Evolutionary conservation across 768 basidiomycete genomes (phyloP), one percentile per base, ranked within the genome.

Genomic region (Sporobolomyces roseus): DNA sequence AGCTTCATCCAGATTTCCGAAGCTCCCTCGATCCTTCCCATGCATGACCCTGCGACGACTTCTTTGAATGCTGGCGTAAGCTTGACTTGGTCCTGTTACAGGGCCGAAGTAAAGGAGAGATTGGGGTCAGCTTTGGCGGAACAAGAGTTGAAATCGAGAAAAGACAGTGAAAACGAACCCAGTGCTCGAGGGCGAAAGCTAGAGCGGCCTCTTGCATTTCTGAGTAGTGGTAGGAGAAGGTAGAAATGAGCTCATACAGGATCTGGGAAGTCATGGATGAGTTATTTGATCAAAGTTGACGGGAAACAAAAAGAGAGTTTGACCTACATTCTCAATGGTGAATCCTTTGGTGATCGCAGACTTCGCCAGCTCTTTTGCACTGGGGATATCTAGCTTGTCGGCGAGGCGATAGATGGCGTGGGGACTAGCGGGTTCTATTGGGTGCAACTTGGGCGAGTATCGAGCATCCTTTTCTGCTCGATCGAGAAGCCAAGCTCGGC

Each of bases 201-300:
- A 55, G 30, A 7, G 63, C 53, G 3, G 53, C 53, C 3, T 46
- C n/a, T 25, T 55, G 63, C 3, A 64, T 49, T 52, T 64, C 63
- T 8, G 32, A 19, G 53, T 48, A 36, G 10, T 56, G 43, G 35
- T 36, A 55, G 23, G 23, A 21, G 53, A 56, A 49, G 4, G 53
- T 48, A n/a, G 63, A 64, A 29, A 46, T 25, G 63, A 64, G 63
- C 53, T 64, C 63, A 35, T 64, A 64, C 16, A 64, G 53, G 10
- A 55, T 25, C 63, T 64, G 41, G 5, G 4, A 48, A 32, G 29
- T 8, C 2, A 21, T 21, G 23, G 35, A 21, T 32, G 38, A 7
- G 41, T 14, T 4, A 52, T 14, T 17, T 19, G 50, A 33, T 23
- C 21, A 17, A 21, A 13, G 12, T 9, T 30, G 30, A 12, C 30